Percentiles rank a stretch among this genome's conserved stretches.
Conservation (phyloP, 768 basidiomycete genomes). For the Leucocoprinus birnbaumii region DNA sequence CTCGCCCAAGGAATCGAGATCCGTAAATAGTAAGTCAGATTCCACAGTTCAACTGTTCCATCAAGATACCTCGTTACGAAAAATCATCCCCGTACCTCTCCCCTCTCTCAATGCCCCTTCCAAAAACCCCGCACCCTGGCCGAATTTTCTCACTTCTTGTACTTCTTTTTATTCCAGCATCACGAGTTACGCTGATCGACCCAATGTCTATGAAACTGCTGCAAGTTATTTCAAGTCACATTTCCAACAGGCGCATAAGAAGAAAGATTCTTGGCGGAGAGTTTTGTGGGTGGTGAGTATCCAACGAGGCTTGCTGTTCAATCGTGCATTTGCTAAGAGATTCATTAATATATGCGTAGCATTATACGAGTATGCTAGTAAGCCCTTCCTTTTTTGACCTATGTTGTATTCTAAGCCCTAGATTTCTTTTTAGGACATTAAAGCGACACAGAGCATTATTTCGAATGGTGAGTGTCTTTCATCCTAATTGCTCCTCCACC, state of each 20-base stretch:
- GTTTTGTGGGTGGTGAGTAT: conserved; percentile 61
- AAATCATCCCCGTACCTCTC: background rate
- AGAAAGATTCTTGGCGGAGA: conserved; percentile 57
- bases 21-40: conserved; percentile 69
- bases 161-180: conserved; percentile 41
- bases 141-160: background rate
- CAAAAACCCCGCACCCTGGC: background rate
- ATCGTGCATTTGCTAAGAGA: no score
- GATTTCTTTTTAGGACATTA: conserved; percentile 46
- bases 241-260: conserved; percentile 71
- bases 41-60: background rate
- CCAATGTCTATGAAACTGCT: conserved; percentile 68
- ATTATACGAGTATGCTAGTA: conserved; percentile 72
- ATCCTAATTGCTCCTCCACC: no score
- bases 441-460: conserved; percentile 65
- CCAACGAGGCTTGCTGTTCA: background rate
- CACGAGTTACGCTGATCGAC: conserved; percentile 71
- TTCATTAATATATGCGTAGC: no score
- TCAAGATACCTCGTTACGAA: background rate
- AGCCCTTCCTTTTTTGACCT: conserved; percentile 5
- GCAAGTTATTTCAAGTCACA: conserved; percentile 84
- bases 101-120: background rate
- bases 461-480: conserved; percentile 54
- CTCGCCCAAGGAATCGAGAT: conserved; percentile 65
- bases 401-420: background rate